Evolutionary conservation across 176 grass and related monocot species (phyloP), one percentile per base, ranked within the genome.

Genomic region (Oryza coarctata): DNA sequence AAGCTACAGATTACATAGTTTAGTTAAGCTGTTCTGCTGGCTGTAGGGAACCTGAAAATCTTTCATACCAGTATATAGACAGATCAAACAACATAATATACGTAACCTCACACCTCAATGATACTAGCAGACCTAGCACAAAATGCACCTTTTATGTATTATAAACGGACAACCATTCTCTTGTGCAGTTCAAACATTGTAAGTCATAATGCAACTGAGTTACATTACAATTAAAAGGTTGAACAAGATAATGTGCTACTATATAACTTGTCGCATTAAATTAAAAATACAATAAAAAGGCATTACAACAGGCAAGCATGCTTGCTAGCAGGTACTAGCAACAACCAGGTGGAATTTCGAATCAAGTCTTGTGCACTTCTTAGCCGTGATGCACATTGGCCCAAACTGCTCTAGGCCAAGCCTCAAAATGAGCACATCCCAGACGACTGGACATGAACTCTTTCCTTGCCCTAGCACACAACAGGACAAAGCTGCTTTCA

Each of bases 401-500:
- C 43, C 68, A 57, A 9, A 9, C 55, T 23, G 22, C 55, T 60
- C 20, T 33, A 70, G 32, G 33, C 38, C 38, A 32, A 3, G 3
- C 65, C 38, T 6, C 30, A 23, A 61, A 72, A 60, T 38, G 6
- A 45, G 20, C 35, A 68, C 64, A 27, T 65, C 41, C 17, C 58
- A 45, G 44, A 73, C 20, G 33, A 34, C 20, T 43, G 20, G 33
- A 11, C 43, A 78, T 78, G 86, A 71, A 58, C 65, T 76, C 39
- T 76, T 82, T 81, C 63, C 57, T 33, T 76, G 39, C 63, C 63
- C 18, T 50, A 64, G 49, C 64, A 71, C n/a, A 72, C 26, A 88
- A 74, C 29, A 39, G 75, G 76, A 65, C 55, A 81, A 76, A 81
- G 1, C 15, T 65, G 41, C 2, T 65, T 72, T 64, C 83, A 76